Evolutionary conservation across 1,139 yeast genomes (phyloP), one percentile per base, ranked within the genome.

Genomic region (Blastobotrys elegans): DNA sequence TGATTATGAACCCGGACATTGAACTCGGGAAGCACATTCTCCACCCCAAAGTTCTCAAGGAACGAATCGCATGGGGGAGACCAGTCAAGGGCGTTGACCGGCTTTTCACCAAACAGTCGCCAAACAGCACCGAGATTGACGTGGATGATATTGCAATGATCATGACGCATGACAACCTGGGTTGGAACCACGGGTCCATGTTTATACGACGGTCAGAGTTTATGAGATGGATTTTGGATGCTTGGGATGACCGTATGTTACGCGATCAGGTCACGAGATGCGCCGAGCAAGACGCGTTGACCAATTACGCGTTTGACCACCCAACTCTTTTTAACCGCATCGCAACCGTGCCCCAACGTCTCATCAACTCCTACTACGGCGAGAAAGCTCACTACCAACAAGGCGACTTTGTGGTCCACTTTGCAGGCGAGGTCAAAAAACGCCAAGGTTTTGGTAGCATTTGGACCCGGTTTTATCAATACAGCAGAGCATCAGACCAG

Each of bases 151-250:
- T 64, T 31, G 57, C 57, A 21, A 26, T 64, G 14, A 49, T 64
- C 11, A 39, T 62, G 17, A 42, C 59, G 18, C 66, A 63, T 38
- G 68, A 64, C 50, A 43, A 44, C 43, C 48, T 57, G 35, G 66
- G 67, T 6, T 47, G 68, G 37, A 68, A 67, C 43, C 63, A 70
- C 1, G 72, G 72, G 11, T 64, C 70, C 4, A 59, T 68, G 43
- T 58, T 68, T 47, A 35, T 68, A 34, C 51, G 65, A 17, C 57
- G 64, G 13, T 50, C 61, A 17, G 3, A 29, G 17, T 58, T 68
- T 47, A 39, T 67, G 31, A 51, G 63, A 14, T 55, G 63, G 31
- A 17, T 44, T 33, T 33, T 44, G 16, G 47, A 44, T 5, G 8
- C 39, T 3, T 44, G 47, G 47, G 47, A 44, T 30, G 43, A 32